Evolutionary conservation across 441 rosid species (phyloP), one percentile per base, ranked within the genome.

Genomic region (Populus hybrid): DNA sequence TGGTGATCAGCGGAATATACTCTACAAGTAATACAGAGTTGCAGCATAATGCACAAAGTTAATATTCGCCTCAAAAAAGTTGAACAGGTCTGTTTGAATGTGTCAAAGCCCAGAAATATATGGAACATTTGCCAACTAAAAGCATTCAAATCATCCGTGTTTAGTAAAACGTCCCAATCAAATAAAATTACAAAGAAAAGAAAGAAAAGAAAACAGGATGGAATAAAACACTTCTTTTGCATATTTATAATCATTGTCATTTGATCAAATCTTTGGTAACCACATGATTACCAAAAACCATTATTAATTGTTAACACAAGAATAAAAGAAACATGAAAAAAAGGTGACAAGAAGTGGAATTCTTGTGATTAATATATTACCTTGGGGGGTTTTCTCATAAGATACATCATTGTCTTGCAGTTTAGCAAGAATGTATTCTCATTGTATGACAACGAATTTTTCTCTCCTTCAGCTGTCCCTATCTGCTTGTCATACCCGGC

Each of bases 381-480:
- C 94, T 91, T 94, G 35, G 99, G 99, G 20, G 95, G 91, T 85
- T 80, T 92, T 75, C 99, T 87, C 89, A 94, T 89, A 57, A 97
- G 95, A 83, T 86, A 89, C 97, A 93, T 91, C 93, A 97, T 97
- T 42, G 90, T 86, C 92, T 97, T 97, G 93, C 99, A 94, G 78
- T 87, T 94, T 30, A 94, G 88, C 82, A 97, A 81, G 89, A 94
- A 97, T 3, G 98, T 86, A 59, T 94, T 97, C 82, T 94, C 99
- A 75, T 97, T 94, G 82, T 97, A 97, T n/a, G 93, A 90, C 78
- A 93, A 69, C 0, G 99, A 94, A 85, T 93, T 97, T 84, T 93
- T 97, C 88, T 97, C 99, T 78, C 99, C 99, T 83, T 97, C 99
- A 10, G 93, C 98, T 36, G 97, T 92, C 76, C 99, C 99, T 3